Evolutionary conservation across 2,329 filamentous ascomycete species (phyloP), one percentile per base, ranked within the genome.

Genomic region (Fusarium begoniae): DNA sequence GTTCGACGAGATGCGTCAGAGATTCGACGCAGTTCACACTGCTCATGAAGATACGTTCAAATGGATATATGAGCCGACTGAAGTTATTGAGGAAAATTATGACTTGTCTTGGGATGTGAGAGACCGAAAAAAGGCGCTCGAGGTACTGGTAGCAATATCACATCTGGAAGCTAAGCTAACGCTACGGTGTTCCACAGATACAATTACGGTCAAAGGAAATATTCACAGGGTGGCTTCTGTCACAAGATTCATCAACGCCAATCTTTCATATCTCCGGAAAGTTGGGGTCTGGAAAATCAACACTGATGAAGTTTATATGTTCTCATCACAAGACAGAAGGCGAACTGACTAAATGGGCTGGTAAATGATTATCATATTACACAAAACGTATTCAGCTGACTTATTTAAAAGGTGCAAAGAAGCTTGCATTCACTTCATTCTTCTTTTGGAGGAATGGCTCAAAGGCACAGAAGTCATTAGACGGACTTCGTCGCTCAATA

Each of bases 11-110:
- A 37, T 28, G 56, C 18, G 11, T 0, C n/a, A 26, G 4, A n/a
- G 44, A 41, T 60, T 40, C 1, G 35, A 53, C 3, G 57, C 44
- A 3, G 22, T 60, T 4, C 57, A 41, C 13, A 0, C 1, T 9
- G 35, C 57, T 7, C 26, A 60, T 3, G 26, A 53, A 24, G 17
- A 30, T 10, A 40, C 44, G 0, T 41, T 60, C 9, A 22, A 10
- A 1, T 60, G 44, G 57, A 53, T 60, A 1, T 53, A 53, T 13
- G 22, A 48, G 20, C 8, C 28, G 0, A 3, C 2, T 6, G 24
- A 20, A 10, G 0, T 3, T 1, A n/a, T 6, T 4, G 5, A n/a
- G 14, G 22, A 4, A 32, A 8, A 32, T 6, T 1, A 22, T 4
- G 6, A 15, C 45, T 10, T 47, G 13, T 14, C 18, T 47, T 15